These are phyloP conservation scores for Leishmania martiniquensis DNA, from an alignment of 208 protist species.

Conservation along the genomic window DNA sequence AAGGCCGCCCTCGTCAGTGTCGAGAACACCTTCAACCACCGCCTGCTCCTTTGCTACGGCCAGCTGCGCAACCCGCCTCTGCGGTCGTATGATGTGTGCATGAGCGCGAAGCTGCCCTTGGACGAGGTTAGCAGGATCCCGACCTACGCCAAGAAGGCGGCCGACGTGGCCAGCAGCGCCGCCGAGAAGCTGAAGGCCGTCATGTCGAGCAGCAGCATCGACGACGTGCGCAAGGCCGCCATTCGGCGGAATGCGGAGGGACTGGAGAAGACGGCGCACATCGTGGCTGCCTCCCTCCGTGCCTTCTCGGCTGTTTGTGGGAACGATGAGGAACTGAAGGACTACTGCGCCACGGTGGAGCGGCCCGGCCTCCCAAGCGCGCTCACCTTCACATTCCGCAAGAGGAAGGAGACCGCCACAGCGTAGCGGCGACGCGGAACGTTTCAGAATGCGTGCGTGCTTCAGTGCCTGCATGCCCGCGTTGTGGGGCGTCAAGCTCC, in stretches of 20 bases:
- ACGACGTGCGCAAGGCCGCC: constrained; percentile 37
- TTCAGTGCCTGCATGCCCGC: neutral
- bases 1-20: constrained; percentile 61
- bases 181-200: constrained; percentile 61
- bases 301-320: constrained; percentile 56
- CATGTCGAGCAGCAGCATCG: constrained; percentile 32
- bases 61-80: constrained; percentile 73
- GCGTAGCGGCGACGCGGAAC: neutral
- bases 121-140: constrained; percentile 41
- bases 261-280: constrained; percentile 60
- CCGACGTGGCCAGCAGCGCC: constrained; percentile 52
- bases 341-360: constrained; percentile 54
- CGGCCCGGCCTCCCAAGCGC: constrained; percentile 48
- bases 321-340: constrained; percentile 45
- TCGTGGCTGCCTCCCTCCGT: constrained; percentile 47
- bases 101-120: constrained; percentile 55
- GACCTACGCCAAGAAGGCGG: constrained; percentile 56
- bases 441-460: neutral
- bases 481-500: too few relatives aligned
- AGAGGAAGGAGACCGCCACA: constrained; percentile 33
- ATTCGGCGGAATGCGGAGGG: constrained; percentile 40
- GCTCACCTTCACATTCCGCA: constrained; percentile 51
- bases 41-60: constrained; percentile 70
- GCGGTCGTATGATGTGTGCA: constrained; percentile 70
- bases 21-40: constrained; percentile 84